phyloP scores from a whole-genome alignment of 306 rosid genomes.

The Sindora glabra region DNA sequence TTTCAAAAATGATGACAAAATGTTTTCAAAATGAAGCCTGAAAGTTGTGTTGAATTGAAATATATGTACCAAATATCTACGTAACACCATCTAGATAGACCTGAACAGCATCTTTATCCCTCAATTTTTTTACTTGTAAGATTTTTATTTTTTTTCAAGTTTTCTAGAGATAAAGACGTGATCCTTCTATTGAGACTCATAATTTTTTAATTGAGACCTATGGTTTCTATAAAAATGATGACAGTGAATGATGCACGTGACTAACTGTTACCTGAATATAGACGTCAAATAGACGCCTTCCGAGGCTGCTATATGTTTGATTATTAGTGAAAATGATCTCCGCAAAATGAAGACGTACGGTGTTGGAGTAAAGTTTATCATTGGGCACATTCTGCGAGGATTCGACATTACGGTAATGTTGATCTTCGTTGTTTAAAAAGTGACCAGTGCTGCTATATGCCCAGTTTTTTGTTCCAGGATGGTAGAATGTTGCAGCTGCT shows the following conservation, averaged over 20 bases:
- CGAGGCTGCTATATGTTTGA: slow-evolving; percentile 1
- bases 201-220: too few relatives aligned
- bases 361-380: slow-evolving; percentile 24
- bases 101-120: too few relatives aligned
- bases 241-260: too few relatives aligned
- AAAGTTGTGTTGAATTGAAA: too few relatives aligned
- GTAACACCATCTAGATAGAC: too few relatives aligned
- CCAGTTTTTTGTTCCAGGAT: slow-evolving; percentile 17
- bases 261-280: slow-evolving; percentile 24
- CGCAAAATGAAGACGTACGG: slow-evolving; percentile 20
- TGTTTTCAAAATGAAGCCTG: too few relatives aligned
- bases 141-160: too few relatives aligned
- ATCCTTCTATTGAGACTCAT: not conserved
- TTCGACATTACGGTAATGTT: not conserved
- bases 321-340: slow-evolving; percentile 1
- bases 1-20: too few relatives aligned
- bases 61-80: too few relatives aligned
- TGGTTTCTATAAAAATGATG: too few relatives aligned
- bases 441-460: slow-evolving; percentile 34
- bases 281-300: slow-evolving; percentile 22
- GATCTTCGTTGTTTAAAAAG: slow-evolving; percentile 8
- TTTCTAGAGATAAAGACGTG: too few relatives aligned
- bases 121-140: too few relatives aligned
- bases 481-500: slow-evolving; percentile 1
- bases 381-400: not conserved